Evolutionary conservation across 192 early-diverging fungal genomes (phyloP).

Genomic region (Borealophlyctis nickersoniae): DNA sequence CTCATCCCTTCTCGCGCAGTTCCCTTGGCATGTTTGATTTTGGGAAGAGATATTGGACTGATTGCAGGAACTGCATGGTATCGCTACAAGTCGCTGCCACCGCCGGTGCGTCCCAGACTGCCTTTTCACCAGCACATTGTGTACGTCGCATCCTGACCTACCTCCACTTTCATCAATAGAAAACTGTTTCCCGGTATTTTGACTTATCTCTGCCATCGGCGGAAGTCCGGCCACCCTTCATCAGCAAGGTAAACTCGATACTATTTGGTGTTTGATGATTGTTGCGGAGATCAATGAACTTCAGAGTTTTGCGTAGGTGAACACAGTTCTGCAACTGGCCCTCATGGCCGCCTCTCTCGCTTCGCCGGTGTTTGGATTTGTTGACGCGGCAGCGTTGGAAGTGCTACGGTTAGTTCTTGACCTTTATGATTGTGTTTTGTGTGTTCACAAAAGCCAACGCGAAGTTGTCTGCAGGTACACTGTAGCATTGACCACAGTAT

Average conservation of each 20-base stretch:
- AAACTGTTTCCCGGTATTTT: conserved; percentile 80
- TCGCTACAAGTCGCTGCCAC: conserved; percentile 82
- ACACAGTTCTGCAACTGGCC: conserved; percentile 81
- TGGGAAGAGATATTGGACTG: conserved; percentile 81
- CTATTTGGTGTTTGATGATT: conserved; percentile 16
- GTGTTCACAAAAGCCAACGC: background rate
- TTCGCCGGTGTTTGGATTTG: conserved; percentile 67
- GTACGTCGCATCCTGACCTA: background rate
- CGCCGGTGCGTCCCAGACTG: conserved; percentile 55
- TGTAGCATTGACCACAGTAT: conserved; percentile 75
- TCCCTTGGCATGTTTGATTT: conserved; percentile 73
- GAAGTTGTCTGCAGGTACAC: conserved; percentile 47
- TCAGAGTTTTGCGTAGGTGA: conserved; percentile 43
- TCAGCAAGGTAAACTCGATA: conserved; percentile 64
- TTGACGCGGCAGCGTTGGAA: conserved; percentile 46
- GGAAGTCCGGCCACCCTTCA: conserved; percentile 82
- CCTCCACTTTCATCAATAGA: conserved; percentile 43
- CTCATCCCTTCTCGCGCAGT: conserved; percentile 30
- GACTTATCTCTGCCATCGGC: conserved; percentile 87
- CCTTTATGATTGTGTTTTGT: background rate
- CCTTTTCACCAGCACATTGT: background rate
- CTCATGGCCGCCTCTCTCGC: conserved; percentile 76
- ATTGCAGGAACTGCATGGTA: conserved; percentile 75
- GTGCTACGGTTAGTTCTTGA: conserved; percentile 52
- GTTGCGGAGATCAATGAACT: conserved; percentile 4